Evolutionary conservation across 345 rosid genomes (phyloP).

Genomic region (Sisymbrium irio): DNA sequence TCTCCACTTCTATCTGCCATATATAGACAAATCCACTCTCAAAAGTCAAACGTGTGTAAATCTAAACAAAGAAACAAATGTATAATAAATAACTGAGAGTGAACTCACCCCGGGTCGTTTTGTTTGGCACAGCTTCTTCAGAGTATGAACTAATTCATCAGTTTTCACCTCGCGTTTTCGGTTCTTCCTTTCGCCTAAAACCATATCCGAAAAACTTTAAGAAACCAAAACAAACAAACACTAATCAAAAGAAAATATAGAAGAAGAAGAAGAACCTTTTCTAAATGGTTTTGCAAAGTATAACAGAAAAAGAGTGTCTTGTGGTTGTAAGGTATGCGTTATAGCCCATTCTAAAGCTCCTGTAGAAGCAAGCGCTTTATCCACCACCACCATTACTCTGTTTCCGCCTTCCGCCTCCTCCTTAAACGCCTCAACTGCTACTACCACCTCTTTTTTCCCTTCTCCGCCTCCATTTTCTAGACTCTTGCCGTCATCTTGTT

Average conservation of each 20-base stretch:
- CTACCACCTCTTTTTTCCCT: conserved; percentile 16
- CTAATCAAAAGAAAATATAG: not conserved
- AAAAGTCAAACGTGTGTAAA: not conserved
- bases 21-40: not conserved
- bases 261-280: conserved; percentile 39
- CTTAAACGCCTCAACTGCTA: conserved; percentile 3
- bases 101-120: conserved; percentile 70
- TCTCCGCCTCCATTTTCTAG: conserved; percentile 13
- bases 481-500: conserved; percentile 25
- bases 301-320: conserved; percentile 62
- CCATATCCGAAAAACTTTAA: not conserved
- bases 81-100: not conserved
- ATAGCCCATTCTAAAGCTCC: conserved; percentile 92
- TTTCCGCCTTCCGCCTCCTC: conserved; percentile 34
- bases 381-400: conserved; percentile 88
- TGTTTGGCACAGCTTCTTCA: conserved; percentile 60
- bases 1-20: conserved; percentile 62
- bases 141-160: conserved; percentile 47
- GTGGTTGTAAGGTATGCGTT: conserved; percentile 58
- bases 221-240: not conserved
- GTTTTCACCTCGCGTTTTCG: conserved; percentile 46
- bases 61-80: not conserved
- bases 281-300: conserved; percentile 45
- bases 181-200: conserved; percentile 37
- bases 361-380: conserved; percentile 59